Conservation (phyloP, 2,329 filamentous ascomycete species). For the Emergomyces orientalis region DNA sequence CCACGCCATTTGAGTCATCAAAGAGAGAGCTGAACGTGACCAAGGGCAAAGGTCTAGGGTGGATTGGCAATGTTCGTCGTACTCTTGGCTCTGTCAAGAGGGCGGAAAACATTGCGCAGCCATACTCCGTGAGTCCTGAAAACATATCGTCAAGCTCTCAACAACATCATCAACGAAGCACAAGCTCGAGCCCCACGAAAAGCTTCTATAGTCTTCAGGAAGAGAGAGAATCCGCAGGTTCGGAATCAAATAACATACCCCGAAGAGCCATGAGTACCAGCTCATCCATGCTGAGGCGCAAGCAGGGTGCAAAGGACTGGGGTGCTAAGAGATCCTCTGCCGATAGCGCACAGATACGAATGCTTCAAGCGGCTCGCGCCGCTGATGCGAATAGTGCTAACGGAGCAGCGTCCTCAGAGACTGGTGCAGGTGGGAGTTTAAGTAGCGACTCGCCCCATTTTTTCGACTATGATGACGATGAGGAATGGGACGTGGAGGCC, state of each 20-base stretch:
- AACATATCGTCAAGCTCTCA: slow-evolving; percentile 1
- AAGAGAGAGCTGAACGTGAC: slow-evolving; percentile 16
- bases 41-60: slow-evolving; percentile 49
- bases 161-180: slow-evolving; percentile 13
- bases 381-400: slow-evolving; percentile 5
- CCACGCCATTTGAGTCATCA: slow-evolving; percentile 27
- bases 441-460: slow-evolving; percentile 8
- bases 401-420: slow-evolving; percentile 8
- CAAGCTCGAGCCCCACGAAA: slow-evolving; percentile 22
- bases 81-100: slow-evolving; percentile 44
- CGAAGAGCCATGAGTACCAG: slow-evolving; percentile 42
- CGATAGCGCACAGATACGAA: slow-evolving; percentile 9
- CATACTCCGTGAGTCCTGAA: slow-evolving; percentile 6
- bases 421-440: slow-evolving; percentile 7
- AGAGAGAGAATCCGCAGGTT: not conserved
- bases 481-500: slow-evolving; percentile 67
- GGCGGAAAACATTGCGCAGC: slow-evolving; percentile 9
- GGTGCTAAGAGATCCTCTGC: slow-evolving; percentile 28
- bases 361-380: slow-evolving; percentile 8
- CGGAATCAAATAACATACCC: slow-evolving; percentile 22
- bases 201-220: slow-evolving; percentile 14
- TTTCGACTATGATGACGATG: slow-evolving; percentile 23
- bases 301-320: slow-evolving; percentile 47
- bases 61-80: slow-evolving; percentile 59
- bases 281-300: slow-evolving; percentile 40